A percentile compares a stretch with the other conserved stretches of the same genome.
These are phyloP conservation scores for Rhodofomes roseus DNA, from an alignment of 1,284 basidiomycete genomes.

Conservation along the genomic window DNA sequence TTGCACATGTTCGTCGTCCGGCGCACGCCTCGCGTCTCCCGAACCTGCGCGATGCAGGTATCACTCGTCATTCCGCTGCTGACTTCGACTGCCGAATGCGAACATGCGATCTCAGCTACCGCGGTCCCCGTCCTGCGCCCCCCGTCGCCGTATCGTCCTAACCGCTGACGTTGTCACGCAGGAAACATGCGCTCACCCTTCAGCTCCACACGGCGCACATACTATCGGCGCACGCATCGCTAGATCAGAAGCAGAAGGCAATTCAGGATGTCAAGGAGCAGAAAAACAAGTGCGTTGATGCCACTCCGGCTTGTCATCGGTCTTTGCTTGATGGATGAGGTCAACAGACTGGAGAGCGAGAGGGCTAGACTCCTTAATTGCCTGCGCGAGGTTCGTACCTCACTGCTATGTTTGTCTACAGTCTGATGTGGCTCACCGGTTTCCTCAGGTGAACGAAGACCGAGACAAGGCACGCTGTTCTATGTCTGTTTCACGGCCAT, in stretches of 20 bases:
- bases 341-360: conserved; percentile 66
- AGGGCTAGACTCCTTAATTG: conserved; percentile 59
- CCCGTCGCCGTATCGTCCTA: not conserved
- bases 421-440: not conserved
- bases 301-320: not conserved
- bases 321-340: not conserved
- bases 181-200: conserved; percentile 76
- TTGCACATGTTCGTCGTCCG: not conserved
- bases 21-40: not conserved
- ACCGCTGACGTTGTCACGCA: conserved; percentile 23
- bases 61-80: not conserved
- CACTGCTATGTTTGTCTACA: not conserved
- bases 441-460: conserved; percentile 66
- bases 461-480: conserved; percentile 49
- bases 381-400: conserved; percentile 53
- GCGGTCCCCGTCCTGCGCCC: not conserved
- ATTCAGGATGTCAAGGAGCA: conserved; percentile 78
- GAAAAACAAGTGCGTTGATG: conserved; percentile 60
- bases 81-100: not conserved
- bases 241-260: conserved; percentile 70
- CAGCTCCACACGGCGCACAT: conserved; percentile 85
- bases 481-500: not conserved
- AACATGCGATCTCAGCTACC: not conserved
- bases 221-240: conserved; percentile 69
- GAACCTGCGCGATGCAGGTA: not conserved